phyloP scores from a whole-genome alignment of 139 green algal genomes.

The Monoraphidium neglectum region DNA sequence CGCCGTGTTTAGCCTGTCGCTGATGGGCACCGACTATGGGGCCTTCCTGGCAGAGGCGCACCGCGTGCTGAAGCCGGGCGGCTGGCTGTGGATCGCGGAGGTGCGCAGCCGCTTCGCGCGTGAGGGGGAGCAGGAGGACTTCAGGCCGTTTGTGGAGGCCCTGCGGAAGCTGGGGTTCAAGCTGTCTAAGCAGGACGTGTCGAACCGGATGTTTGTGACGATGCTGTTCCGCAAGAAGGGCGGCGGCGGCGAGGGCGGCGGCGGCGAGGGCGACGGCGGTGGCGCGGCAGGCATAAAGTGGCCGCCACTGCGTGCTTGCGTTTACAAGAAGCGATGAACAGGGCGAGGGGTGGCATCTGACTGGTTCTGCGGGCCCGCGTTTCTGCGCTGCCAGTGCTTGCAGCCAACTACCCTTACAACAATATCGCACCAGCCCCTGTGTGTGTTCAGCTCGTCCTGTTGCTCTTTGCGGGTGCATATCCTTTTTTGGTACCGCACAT shows the following conservation, averaged over 20 bases:
- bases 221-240: conserved; percentile 58
- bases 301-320: conserved; percentile 75
- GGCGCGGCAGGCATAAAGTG: conserved; percentile 43
- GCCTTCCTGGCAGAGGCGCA: conserved; percentile 82
- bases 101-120: conserved; percentile 67
- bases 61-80: conserved; percentile 72
- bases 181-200: conserved; percentile 49
- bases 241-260: neutral
- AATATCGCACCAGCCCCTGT: too few species aligned
- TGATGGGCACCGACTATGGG: conserved; percentile 97
- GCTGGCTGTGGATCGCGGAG: conserved; percentile 93
- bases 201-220: conserved; percentile 83
- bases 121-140: conserved; percentile 42
- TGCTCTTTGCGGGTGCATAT: too few species aligned
- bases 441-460: too few species aligned
- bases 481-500: too few species aligned
- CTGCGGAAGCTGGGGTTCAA: conserved; percentile 66
- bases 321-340: conserved; percentile 81
- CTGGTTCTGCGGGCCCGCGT: too few species aligned
- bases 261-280: neutral
- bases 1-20: conserved; percentile 92
- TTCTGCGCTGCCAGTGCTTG: too few species aligned
- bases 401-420: too few species aligned
- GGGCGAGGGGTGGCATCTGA: too few species aligned
- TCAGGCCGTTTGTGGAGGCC: conserved; percentile 62